phyloP scores from a whole-genome alignment of 192 early-diverging fungal genomes.

The Podila epicladia region DNA sequence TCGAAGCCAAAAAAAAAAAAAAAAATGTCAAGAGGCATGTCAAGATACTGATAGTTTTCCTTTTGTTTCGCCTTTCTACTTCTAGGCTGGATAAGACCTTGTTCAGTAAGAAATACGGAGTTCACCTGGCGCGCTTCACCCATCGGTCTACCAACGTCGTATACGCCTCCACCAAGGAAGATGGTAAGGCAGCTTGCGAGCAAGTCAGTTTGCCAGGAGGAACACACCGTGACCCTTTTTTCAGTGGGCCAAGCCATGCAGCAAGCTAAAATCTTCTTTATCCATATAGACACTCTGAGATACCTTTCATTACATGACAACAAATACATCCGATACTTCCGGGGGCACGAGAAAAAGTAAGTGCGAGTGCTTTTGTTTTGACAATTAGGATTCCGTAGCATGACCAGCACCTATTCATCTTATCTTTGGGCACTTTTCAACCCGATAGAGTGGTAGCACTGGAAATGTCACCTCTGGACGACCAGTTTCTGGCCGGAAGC shows the following conservation, averaged over 20 bases:
- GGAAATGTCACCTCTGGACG: constrained; percentile 86
- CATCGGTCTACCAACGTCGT: constrained; percentile 81
- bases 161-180: constrained; percentile 94
- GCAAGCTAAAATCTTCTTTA: not conserved
- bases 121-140: constrained; percentile 88
- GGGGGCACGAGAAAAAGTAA: constrained; percentile 80
- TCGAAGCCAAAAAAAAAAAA: not conserved
- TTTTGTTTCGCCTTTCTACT: not conserved
- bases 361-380: not conserved
- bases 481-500: constrained; percentile 84
- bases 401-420: not conserved
- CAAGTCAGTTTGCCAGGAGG: no score
- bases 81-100: constrained; percentile 73
- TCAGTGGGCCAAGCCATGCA: not conserved
- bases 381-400: not conserved
- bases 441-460: constrained; percentile 73
- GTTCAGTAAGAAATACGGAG: constrained; percentile 97
- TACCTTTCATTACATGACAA: constrained; percentile 97
- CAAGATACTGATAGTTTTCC: not conserved
- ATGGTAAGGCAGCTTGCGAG: constrained; percentile 58
- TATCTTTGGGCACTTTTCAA: not conserved
- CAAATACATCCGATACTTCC: constrained; percentile 93
- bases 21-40: not conserved
- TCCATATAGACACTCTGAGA: constrained; percentile 82
- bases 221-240: not conserved